Evolutionary conservation across 2,329 filamentous ascomycete genomes (phyloP), one percentile per base, ranked within the genome.

Genomic region (Colletotrichum scovillei): DNA sequence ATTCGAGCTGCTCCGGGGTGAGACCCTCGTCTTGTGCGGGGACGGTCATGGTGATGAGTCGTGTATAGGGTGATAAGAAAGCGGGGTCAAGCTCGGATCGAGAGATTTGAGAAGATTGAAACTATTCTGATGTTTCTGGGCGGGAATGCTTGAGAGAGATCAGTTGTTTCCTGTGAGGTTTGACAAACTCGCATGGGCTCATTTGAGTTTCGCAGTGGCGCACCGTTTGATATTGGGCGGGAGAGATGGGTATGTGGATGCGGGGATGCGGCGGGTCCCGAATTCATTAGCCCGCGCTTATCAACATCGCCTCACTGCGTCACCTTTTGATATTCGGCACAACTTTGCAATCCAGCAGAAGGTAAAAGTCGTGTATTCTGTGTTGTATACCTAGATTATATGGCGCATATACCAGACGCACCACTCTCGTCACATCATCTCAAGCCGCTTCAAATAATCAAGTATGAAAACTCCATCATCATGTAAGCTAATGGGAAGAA

Each of bases 1-100:
- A 86, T 62, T 88, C 81, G 59, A 97, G 85, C 80, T 98, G 95
- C 38, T 89, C 87, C 56, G 91, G 82, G 19, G 92, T 93, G 71
- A 98, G 93, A 69, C 92, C 93, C 28, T 76, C 78, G 68, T 79
- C 70, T 22, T 69, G 70, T 24, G 70, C 52, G 14, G 60, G 38
- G 24, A 62, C 30, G 3, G 72, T 46, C 69, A 73, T 74, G 19
- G 3, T 35, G 35, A 57, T n/a, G 7, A 53, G 42, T 30, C 24
- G 35, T 8, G 26, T 19, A 19, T 16, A 56, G 53, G 46, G 35
- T 19, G 38, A 57, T 22, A 14, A 3, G 57, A 30, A 19, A 28
- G 16, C 12, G 3, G 19, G 30, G 5, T 12, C n/a, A 19, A 19
- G 16, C 7, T 55, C 19, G 19, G 30, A n/a, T 38, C 26, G n/a